These are phyloP conservation scores for Capsaspora owczarzaki DNA, from an alignment of 78 protist species.

Conservation along the genomic window DNA sequence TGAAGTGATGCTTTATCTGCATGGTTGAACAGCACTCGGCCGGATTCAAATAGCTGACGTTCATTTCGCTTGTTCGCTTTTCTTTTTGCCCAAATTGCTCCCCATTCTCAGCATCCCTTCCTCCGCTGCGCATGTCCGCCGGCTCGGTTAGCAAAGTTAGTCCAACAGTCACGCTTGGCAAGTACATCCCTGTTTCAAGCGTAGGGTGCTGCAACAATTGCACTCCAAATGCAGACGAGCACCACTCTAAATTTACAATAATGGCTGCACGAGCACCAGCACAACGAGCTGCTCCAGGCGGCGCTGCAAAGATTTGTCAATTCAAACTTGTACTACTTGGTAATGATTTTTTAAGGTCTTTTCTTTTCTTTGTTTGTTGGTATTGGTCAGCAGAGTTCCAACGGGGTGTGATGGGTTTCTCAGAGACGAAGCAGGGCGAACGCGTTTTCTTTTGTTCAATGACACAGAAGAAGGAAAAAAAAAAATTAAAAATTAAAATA, in stretches of 20 bases:
- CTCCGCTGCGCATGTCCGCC: background rate
- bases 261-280: slow-evolving; percentile 5
- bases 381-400: background rate
- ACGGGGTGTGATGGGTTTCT: no score
- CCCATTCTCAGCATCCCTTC: background rate
- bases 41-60: no score
- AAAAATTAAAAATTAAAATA: background rate
- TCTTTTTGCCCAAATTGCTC: background rate
- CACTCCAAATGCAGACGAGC: no score
- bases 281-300: background rate
- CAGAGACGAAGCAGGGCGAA: no score
- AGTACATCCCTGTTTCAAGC: no score
- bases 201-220: no score
- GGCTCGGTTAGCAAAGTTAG: background rate
- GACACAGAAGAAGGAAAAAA: no score
- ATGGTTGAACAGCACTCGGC: no score
- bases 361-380: background rate
- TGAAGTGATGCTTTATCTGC: no score
- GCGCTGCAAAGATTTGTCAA: slow-evolving; percentile 39
- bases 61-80: background rate
- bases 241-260: no score
- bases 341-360: background rate
- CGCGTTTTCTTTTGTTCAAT: no score
- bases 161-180: no score
- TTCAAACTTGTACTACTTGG: slow-evolving; percentile 70